Evolutionary conservation across 2,329 filamentous ascomycete species (phyloP), one percentile per base, ranked within the genome.

Genomic region (Aspergillus intermedius): DNA sequence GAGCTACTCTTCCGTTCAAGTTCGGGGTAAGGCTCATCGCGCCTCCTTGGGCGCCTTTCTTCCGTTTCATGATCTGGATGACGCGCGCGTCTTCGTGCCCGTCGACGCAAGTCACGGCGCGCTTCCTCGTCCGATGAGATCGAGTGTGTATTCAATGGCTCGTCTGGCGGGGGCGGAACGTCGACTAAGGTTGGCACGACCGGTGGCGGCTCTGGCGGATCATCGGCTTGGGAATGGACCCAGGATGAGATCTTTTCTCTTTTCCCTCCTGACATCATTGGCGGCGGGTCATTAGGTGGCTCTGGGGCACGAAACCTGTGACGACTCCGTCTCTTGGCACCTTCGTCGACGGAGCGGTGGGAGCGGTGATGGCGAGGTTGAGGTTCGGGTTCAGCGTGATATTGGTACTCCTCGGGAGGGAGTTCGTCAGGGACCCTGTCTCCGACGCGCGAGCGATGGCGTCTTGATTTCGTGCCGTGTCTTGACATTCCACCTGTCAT

Each of bases 171-270:
- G 2, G 66, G 68, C 2, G 63, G 64, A 43, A 67, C 51, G 45
- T 77, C 74, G 17, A 76, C 53, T 19, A 77, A 68, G 7, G 74
- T 76, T 3, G 66, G 66, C 8, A 73, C 67, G 13, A 76, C 62
- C 23, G 69, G 72, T 2, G 74, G 74, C 7, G 71, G 66, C 46
- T 75, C 74, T 0, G 74, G 73, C 13, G 74, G 74, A 17, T 77
- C 73, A 22, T 67, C 68, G 7, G 67, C 63, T 55, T 75, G 73
- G 2, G 71, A 74, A 50, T 76, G 65, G 6, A 77, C 67, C 74
- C 74, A 77, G 5, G 71, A 74, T 6, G 73, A 74, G 30, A 72
- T 77, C 58, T 77, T 76, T 46, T 76, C 71, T 55, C 69, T 71
- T 19, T 61, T 52, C n/a, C 63, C 69, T 17, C 67, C 66, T 28